phyloP scores from a whole-genome alignment of 2,329 filamentous ascomycete genomes.

The Capronia coronata region DNA sequence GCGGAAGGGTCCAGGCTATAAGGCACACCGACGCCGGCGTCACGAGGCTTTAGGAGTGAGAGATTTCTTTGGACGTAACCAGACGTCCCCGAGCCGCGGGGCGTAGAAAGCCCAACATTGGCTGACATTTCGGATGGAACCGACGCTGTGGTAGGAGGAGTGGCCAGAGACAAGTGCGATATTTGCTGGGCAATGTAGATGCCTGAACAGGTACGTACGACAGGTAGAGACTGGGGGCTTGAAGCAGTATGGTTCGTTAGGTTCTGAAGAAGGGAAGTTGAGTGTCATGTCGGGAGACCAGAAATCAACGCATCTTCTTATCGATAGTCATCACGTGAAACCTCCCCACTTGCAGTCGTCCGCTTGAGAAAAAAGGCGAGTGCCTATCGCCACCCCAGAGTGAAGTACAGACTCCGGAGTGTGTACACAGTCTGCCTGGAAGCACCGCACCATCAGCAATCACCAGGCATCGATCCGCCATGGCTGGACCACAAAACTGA shows the following conservation, averaged over 20 bases:
- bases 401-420: too few relatives aligned
- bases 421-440: too few relatives aligned
- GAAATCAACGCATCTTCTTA: neutral
- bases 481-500: too few relatives aligned
- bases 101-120: conserved; percentile 92
- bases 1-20: conserved; percentile 45
- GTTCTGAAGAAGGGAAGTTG: neutral
- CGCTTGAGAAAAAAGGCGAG: too few relatives aligned
- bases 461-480: too few relatives aligned
- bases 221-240: neutral
- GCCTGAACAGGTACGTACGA: too few relatives aligned
- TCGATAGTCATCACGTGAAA: conserved; percentile 10
- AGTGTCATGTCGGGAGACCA: neutral
- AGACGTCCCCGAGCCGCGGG: conserved; percentile 89
- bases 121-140: conserved; percentile 63
- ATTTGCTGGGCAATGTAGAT: too few relatives aligned
- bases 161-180: too few relatives aligned
- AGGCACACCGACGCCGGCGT: conserved; percentile 59
- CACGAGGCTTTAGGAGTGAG: conserved; percentile 78
- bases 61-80: conserved; percentile 97
- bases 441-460: too few relatives aligned
- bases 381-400: too few relatives aligned
- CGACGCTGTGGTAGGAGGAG: too few relatives aligned
- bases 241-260: neutral
- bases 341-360: neutral